Evolutionary conservation across 140 eudicot species (phyloP).

Genomic region (Cichorium intybus): DNA sequence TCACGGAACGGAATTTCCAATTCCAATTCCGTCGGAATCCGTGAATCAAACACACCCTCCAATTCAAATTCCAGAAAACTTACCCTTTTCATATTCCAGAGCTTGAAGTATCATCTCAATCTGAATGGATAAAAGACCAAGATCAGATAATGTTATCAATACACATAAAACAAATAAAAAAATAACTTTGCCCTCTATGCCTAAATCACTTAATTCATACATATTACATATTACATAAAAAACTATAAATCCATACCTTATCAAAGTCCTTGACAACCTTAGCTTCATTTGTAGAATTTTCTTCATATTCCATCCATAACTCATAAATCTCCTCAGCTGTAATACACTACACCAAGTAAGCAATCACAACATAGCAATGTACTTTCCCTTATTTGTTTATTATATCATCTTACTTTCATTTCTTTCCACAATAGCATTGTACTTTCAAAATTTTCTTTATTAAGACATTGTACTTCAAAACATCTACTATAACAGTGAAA

Average conservation of each 20-base stretch:
- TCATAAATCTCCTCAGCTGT: conserved; percentile 84
- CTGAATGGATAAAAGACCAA: conserved; percentile 42
- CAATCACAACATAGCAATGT: not conserved
- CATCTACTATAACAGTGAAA: no score
- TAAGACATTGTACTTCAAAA: not conserved
- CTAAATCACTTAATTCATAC: not conserved
- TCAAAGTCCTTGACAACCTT: conserved; percentile 95
- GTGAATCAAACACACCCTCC: no score
- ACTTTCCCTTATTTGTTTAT: no score
- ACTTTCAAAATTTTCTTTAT: no score
- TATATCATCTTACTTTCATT: not conserved
- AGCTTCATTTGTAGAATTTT: conserved; percentile 77
- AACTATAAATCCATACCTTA: conserved; percentile 62
- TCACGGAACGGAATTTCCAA: no score
- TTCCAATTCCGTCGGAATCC: no score
- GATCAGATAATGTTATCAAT: conserved; percentile 7
- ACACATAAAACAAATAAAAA: not conserved
- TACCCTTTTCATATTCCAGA: conserved; percentile 90
- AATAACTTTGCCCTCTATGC: not conserved
- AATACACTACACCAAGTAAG: no score
- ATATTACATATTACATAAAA: not conserved
- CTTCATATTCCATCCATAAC: conserved; percentile 98
- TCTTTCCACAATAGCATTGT: not conserved
- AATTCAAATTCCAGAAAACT: no score
- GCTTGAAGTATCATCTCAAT: conserved; percentile 99